phyloP scores from a whole-genome alignment of 306 rosid genomes.

The Cotoneaster glaucophyllus region DNA sequence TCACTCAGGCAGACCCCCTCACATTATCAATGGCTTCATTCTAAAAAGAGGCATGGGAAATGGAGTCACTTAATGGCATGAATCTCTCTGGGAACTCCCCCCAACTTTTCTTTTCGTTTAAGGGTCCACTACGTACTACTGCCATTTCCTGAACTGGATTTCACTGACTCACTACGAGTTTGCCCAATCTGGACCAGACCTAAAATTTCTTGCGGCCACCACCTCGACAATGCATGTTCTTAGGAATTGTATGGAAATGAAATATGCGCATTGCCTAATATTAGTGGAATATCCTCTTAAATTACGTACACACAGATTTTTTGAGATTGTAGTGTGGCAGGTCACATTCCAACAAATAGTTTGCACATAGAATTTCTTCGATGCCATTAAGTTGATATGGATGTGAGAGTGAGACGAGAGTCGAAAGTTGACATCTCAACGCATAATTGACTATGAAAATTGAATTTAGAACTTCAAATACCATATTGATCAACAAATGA shows the following conservation, averaged over 20 bases:
- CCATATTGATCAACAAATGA: no score
- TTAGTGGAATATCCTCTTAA: neutral
- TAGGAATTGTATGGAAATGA: neutral
- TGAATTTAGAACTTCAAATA: no score
- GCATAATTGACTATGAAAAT: no score
- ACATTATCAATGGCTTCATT: slow-evolving; percentile 30
- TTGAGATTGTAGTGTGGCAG: neutral
- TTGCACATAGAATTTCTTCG: neutral
- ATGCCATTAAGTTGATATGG: neutral
- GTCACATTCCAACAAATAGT: no score
- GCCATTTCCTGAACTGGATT: slow-evolving; percentile 5
- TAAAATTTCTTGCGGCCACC: neutral
- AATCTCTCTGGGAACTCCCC: slow-evolving; percentile 24
- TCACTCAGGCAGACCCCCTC: neutral
- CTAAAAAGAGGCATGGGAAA: neutral
- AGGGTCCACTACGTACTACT: slow-evolving; percentile 4
- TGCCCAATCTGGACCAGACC: neutral
- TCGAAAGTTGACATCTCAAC: no score
- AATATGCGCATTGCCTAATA: neutral
- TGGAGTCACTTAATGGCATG: slow-evolving; percentile 33
- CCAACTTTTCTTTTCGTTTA: neutral
- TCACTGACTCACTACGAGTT: slow-evolving; percentile 7
- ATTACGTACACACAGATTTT: neutral
- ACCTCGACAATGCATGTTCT: neutral
- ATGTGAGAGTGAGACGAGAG: no score